Evolutionary conservation across 2,329 filamentous ascomycete genomes (phyloP).

Genomic region (Alternaria alternata): DNA sequence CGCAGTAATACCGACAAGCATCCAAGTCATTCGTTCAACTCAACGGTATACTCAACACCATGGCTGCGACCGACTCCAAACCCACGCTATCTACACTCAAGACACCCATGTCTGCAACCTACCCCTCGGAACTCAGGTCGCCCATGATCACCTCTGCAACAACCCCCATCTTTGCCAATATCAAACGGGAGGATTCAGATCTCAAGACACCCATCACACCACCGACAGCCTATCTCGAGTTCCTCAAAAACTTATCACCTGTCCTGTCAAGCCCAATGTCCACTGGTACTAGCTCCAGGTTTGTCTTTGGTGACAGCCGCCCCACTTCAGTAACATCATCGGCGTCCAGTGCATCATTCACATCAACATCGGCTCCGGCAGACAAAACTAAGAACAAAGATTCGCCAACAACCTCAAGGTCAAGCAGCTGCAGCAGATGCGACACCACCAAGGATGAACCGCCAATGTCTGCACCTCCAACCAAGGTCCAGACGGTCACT

Average conservation of each 20-base stretch:
- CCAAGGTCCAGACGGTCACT: slow-evolving; percentile 62
- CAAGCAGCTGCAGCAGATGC: slow-evolving; percentile 51
- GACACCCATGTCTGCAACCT: slow-evolving; percentile 68
- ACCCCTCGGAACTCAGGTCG: slow-evolving; percentile 65
- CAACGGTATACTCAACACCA: slow-evolving; percentile 33
- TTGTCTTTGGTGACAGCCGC: slow-evolving; percentile 57
- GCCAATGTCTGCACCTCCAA: slow-evolving; percentile 55
- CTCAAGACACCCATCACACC: slow-evolving; percentile 89
- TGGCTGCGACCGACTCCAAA: slow-evolving; percentile 54
- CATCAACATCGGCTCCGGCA: slow-evolving; percentile 44
- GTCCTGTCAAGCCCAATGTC: slow-evolving; percentile 74
- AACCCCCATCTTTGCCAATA: slow-evolving; percentile 58
- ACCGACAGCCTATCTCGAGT: slow-evolving; percentile 88
- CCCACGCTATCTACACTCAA: slow-evolving; percentile 54
- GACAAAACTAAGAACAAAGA: slow-evolving; percentile 31
- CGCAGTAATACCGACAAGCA: slow-evolving; percentile 28
- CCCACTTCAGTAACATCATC: slow-evolving; percentile 51
- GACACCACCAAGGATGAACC: slow-evolving; percentile 47
- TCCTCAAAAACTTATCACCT: slow-evolving; percentile 81
- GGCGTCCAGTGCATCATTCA: slow-evolving; percentile 47
- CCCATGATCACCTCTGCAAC: slow-evolving; percentile 64
- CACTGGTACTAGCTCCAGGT: slow-evolving; percentile 63
- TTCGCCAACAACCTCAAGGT: slow-evolving; percentile 47
- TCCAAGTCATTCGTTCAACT: slow-evolving; percentile 41
- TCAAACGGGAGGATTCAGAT: slow-evolving; percentile 70